Base-by-base conservation (phyloP, 1,284 basidiomycete species). In the Peniophora sp. region DNA sequence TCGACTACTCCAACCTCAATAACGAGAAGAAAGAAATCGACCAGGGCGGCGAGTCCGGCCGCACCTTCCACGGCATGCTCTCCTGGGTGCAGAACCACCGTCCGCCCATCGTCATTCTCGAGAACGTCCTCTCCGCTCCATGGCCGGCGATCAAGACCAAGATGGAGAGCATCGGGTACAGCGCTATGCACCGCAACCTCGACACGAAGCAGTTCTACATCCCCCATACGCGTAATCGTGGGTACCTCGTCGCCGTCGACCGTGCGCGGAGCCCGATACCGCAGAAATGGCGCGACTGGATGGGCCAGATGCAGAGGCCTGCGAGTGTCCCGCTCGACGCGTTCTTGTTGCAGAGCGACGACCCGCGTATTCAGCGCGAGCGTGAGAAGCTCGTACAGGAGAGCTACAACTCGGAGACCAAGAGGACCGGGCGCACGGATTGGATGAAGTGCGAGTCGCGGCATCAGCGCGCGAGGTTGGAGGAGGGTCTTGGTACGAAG, bases 201-300 rank as follows among this genome's bases (percentile, higher is more conserved):
- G 95, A 97, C 62, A 97, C 95, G 10, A 97, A 97, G 64, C 76
- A 85, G 48, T 97, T 84, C 63, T 97, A 97, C 64, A 94, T 97
- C 50, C 94, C 94, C 3, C 94, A 97, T 60, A 97, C 94, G 0
- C 83, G 93, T 11, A 92, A 86, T 1, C 85, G 93, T 49, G 91
- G 88, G 3, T 97, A 96, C 62, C 78, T 95, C 34, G 69, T 94
- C 50, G 92, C 92, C 0, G 78, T 92, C 49, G 78, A 87, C 64
- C 72, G 79, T 58, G 74, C 70, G 53, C 65, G 68, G 15, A 83
- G 78, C 5, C 66, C 66, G 24, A 71, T 92, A 6, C 84, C 91
- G 0, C 71, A 78, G 15, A 70, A 79, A 45, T 97, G 95, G 94
- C 77, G 75, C 47, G 70, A 78, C 0, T 70, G 75, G 58, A 78